Evolutionary conservation across 208 protist species (phyloP), one percentile per base, ranked within the genome.

Genomic region (Crithidia expoeki): DNA sequence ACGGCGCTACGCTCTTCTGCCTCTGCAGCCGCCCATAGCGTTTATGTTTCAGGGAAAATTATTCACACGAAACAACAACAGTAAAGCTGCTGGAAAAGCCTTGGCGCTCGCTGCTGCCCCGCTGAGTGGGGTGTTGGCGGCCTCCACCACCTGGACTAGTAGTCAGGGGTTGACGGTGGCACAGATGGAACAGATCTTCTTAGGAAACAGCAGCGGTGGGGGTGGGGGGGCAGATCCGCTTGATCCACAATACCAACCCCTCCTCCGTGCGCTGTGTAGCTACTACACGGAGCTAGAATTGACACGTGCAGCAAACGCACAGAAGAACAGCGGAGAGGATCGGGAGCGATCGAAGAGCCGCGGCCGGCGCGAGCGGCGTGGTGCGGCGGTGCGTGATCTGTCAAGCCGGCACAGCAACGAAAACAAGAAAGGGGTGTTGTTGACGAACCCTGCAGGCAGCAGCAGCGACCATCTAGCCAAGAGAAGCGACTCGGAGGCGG

Each of bases 71-170:
- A 56, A 52, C 49, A 33, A 72, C 72, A 23, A 52, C 32, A 49
- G 9, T 66, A 28, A 12, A 53, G 42, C 28, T 14, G 58, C 40
- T 10, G 25, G 19, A 2, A 30, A 17, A 19, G 2, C 51, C 25
- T 57, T 38, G 1, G 10, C 9, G 17, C 19, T 53, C 19, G 34
- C 28, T 32, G 50, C 36, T 10, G 34, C 63, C 17, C 47, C 62
- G 44, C 44, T 92, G 25, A 57, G 66, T 16, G 90, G 90, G 2
- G 72, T 90, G 17, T 32, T 92, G 64, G 77, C 83, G 10, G 79
- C 80, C 32, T 88, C 86, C 36, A 93, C 86, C 34, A 89, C 86
- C 42, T 93, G 90, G 90, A 90, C 90, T 1, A 85, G 75, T 34
- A 70, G 64, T 11, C 60, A 88, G 11, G 86, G 86, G 19, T 77